Percentiles rank a stretch among this genome's conserved stretches.
phyloP scores from a whole-genome alignment of 345 rosid species.

The Citrus hindsii region DNA sequence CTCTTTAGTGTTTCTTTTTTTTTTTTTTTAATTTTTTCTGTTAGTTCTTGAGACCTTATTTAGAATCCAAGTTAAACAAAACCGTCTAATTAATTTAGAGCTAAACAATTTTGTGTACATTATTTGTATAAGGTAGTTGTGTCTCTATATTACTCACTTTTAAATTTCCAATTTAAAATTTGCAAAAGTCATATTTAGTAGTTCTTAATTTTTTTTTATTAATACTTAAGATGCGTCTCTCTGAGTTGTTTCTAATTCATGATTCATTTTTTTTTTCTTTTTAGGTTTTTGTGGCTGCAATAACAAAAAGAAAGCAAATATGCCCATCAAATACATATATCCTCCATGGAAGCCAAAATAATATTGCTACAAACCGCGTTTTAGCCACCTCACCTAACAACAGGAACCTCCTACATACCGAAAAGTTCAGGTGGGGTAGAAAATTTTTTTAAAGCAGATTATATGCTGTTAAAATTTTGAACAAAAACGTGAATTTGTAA shows the following conservation, averaged over 20 bases:
- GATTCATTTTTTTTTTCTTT: background rate
- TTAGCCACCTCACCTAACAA: constrained; percentile 13
- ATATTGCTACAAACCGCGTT: constrained; percentile 18
- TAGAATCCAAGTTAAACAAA: too few species aligned
- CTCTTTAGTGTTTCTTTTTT: too few species aligned
- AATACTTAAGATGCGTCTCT: background rate
- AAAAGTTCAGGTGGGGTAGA: constrained; percentile 58
- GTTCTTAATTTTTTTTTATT: background rate
- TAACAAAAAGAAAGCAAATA: constrained; percentile 61
- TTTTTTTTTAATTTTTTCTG: too few species aligned
- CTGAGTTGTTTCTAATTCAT: background rate
- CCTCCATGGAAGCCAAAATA: constrained; percentile 47
- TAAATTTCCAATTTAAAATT: too few species aligned
- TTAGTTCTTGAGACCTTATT: too few species aligned
- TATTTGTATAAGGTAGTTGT: too few species aligned
- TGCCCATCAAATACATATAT: constrained; percentile 56
- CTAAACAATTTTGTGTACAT: too few species aligned
- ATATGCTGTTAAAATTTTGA: background rate
- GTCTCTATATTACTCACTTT: too few species aligned
- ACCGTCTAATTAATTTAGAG: too few species aligned
- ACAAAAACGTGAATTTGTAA: background rate
- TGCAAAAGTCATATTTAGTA: too few species aligned
- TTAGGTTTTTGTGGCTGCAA: constrained; percentile 85
- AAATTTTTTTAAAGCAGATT: background rate
- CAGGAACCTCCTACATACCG: constrained; percentile 42